phyloP scores from a whole-genome alignment of 345 rosid species.

The Trapa bicornis region DNA sequence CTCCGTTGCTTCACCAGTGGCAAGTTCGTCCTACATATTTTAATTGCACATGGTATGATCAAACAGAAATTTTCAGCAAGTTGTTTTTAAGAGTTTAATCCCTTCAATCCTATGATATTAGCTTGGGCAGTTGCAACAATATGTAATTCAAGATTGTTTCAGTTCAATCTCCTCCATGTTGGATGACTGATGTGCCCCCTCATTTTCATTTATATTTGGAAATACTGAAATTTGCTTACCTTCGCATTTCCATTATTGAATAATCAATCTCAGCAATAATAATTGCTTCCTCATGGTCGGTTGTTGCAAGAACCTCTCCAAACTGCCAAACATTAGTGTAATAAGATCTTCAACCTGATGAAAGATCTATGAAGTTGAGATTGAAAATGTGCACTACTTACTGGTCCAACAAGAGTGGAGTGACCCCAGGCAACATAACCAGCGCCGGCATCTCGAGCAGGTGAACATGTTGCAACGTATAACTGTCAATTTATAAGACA shows the following conservation, averaged over 20 bases:
- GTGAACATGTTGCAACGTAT: conserved; percentile 90
- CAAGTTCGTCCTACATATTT: conserved; percentile 45
- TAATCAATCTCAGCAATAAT: conserved; percentile 76
- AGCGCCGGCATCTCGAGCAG: conserved; percentile 66
- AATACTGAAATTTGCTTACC: conserved; percentile 27
- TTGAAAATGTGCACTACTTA: conserved; percentile 22
- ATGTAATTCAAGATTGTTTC: neutral
- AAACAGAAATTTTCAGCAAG: neutral
- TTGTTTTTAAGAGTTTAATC: neutral
- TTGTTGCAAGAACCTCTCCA: conserved; percentile 81
- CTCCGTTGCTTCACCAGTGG: conserved; percentile 58
- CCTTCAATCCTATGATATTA: neutral
- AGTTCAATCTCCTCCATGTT: neutral
- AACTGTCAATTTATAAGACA: conserved; percentile 30
- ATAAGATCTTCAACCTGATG: neutral
- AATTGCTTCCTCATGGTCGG: conserved; percentile 68
- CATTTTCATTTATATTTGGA: no score
- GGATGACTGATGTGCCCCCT: neutral
- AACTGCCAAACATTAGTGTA: conserved; percentile 30
- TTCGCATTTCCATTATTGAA: conserved; percentile 56
- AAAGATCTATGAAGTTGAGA: neutral
- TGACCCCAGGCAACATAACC: conserved; percentile 96
- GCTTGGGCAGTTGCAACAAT: neutral
- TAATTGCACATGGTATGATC: neutral
- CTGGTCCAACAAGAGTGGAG: conserved; percentile 84